Evolutionary conservation across 2,329 filamentous ascomycete species (phyloP).

Genomic region (Colletotrichum simmondsii): DNA sequence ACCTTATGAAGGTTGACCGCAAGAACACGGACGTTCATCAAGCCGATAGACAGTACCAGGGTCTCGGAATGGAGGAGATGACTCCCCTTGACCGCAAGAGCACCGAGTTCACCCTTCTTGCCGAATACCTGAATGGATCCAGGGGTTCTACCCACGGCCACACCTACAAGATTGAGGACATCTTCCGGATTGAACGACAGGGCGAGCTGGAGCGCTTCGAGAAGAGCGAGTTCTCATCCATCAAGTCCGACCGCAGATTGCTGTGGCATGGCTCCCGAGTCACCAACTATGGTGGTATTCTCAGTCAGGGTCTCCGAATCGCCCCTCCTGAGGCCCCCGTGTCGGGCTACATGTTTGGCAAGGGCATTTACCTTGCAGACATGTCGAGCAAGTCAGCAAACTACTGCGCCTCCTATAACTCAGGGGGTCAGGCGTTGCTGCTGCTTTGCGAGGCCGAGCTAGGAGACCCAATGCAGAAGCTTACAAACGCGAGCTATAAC

Average conservation of each 20-base stretch:
- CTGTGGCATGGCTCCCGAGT: slow-evolving; percentile 89
- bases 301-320: slow-evolving; percentile 89
- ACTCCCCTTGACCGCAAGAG: slow-evolving; percentile 69
- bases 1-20: slow-evolving; percentile 77
- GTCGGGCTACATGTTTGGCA: slow-evolving; percentile 88
- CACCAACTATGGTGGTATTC: slow-evolving; percentile 89
- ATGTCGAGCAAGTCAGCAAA: slow-evolving; percentile 85
- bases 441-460: slow-evolving; percentile 85
- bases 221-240: slow-evolving; percentile 61
- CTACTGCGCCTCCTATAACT: slow-evolving; percentile 74
- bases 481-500: slow-evolving; percentile 66
- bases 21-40: slow-evolving; percentile 63
- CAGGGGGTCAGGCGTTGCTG: slow-evolving; percentile 77
- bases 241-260: slow-evolving; percentile 75
- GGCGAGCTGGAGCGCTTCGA: slow-evolving; percentile 79
- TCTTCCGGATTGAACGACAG: slow-evolving; percentile 84
- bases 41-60: slow-evolving; percentile 78
- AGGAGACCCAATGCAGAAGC: slow-evolving; percentile 77
- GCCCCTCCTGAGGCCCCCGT: slow-evolving; percentile 86
- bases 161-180: slow-evolving; percentile 72
- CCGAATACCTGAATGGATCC: slow-evolving; percentile 74
- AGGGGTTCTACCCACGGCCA: slow-evolving; percentile 74
- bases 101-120: slow-evolving; percentile 73
- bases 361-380: slow-evolving; percentile 89
- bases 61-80: slow-evolving; percentile 82